Evolutionary conservation across 2,329 filamentous ascomycete genomes (phyloP).

Genomic region (Capronia coronata): DNA sequence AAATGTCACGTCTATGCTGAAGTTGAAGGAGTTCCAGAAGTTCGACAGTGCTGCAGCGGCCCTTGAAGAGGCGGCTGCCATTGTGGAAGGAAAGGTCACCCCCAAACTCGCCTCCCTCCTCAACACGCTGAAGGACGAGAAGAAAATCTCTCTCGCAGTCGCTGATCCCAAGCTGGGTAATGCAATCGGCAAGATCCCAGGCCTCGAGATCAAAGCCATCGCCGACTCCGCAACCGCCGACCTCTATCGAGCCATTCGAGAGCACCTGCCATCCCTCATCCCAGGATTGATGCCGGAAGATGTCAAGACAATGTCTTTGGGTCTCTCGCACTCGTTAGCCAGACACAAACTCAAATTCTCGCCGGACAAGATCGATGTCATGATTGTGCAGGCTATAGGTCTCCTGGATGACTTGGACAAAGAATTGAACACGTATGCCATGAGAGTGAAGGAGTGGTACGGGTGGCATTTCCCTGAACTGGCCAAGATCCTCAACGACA

Average conservation of each 20-base stretch:
- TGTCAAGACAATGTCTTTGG: conserved; percentile 88
- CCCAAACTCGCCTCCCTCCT: conserved; percentile 76
- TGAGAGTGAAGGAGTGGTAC: conserved; percentile 99
- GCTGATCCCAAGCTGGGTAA: conserved; percentile 88
- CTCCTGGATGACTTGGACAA: conserved; percentile 96
- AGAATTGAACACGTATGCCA: conserved; percentile 96
- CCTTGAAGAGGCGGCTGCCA: conserved; percentile 78
- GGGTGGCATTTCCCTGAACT: conserved; percentile 99
- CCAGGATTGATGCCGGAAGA: conserved; percentile 79
- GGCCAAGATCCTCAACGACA: conserved; percentile 95
- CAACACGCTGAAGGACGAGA: conserved; percentile 89
- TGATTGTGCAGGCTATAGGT: conserved; percentile 96
- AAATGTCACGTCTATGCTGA: conserved; percentile 76
- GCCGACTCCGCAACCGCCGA: conserved; percentile 78
- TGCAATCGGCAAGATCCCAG: conserved; percentile 85
- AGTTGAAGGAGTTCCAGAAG: conserved; percentile 95
- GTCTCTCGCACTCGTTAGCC: conserved; percentile 93
- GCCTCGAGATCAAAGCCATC: conserved; percentile 76
- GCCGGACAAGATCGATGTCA: conserved; percentile 96
- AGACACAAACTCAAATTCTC: conserved; percentile 98
- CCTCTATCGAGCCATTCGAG: conserved; percentile 88
- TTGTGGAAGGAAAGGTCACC: conserved; percentile 92
- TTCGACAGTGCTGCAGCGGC: conserved; percentile 90
- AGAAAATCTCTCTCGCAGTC: conserved; percentile 90
- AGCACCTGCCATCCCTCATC: conserved; percentile 82